Conservation (phyloP, 2,329 filamentous ascomycete species). For the Xylaria arbuscula region DNA sequence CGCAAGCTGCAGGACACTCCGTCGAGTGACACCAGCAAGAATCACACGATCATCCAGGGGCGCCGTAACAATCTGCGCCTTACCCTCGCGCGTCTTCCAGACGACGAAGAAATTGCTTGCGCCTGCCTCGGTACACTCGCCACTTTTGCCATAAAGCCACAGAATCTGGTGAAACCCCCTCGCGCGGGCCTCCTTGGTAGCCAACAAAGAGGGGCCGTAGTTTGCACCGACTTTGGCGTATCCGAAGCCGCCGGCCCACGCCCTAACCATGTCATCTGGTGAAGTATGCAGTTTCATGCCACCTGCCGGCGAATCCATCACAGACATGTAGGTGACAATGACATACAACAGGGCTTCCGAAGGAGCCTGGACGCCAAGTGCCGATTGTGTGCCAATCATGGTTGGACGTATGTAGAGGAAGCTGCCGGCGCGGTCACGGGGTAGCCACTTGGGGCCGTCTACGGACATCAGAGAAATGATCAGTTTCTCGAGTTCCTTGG, state of each 20-base stretch:
- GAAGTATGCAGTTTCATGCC: constrained; percentile 82
- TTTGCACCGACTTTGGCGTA: constrained; percentile 94
- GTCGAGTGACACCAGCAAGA: constrained; percentile 86
- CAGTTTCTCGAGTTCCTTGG: constrained; percentile 71
- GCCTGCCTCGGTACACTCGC: constrained; percentile 87
- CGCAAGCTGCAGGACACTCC: constrained; percentile 80
- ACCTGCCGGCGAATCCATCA: constrained; percentile 61
- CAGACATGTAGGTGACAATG: constrained; percentile 73
- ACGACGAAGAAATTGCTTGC: constrained; percentile 93
- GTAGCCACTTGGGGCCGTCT: constrained; percentile 84
- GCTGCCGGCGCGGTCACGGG: constrained; percentile 71
- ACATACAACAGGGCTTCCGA: constrained; percentile 90
- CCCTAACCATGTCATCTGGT: constrained; percentile 83
- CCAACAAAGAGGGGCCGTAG: constrained; percentile 85
- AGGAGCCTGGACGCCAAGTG: constrained; percentile 83
- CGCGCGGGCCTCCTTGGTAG: constrained; percentile 77
- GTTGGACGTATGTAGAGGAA: constrained; percentile 90
- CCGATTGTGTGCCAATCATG: constrained; percentile 83
- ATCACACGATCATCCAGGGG: constrained; percentile 86
- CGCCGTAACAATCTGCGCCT: constrained; percentile 80
- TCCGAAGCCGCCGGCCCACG: constrained; percentile 93
- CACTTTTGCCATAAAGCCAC: constrained; percentile 87
- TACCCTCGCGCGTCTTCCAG: constrained; percentile 74
- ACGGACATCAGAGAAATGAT: constrained; percentile 74
- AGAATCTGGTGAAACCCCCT: constrained; percentile 88